These are phyloP conservation scores for Poa annua DNA, from an alignment of 176 grass and related monocot genomes.

Conservation along the genomic window DNA sequence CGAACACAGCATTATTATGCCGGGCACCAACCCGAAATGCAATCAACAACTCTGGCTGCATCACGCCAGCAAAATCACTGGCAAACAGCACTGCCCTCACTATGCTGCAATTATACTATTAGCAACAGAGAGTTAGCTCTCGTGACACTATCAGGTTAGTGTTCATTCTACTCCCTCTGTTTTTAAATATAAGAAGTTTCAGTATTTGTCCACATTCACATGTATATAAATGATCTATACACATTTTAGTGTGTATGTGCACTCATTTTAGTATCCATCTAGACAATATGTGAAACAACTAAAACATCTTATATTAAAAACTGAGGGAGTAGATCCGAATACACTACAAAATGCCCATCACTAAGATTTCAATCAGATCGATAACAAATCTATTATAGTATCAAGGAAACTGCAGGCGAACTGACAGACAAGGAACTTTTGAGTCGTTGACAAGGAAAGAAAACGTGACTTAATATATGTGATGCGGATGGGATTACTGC, in stretches of 20 bases:
- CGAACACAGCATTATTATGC: slow-evolving; percentile 41
- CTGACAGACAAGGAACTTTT: not conserved
- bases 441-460: not conserved
- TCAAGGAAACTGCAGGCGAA: not conserved
- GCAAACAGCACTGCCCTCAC: slow-evolving; percentile 23
- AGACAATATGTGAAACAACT: no score
- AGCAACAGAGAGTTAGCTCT: not conserved
- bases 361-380: not conserved
- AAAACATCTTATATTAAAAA: no score
- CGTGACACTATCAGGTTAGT: not conserved
- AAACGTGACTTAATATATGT: not conserved
- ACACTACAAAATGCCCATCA: not conserved
- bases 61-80: slow-evolving; percentile 8
- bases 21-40: slow-evolving; percentile 45
- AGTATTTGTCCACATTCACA: no score
- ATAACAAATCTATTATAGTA: not conserved
- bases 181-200: no score
- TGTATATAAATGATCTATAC: no score
- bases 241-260: no score
- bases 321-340: not conserved
- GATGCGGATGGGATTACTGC: not conserved
- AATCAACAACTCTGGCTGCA: slow-evolving; percentile 32
- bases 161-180: not conserved
- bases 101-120: not conserved
- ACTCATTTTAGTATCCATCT: no score